Evolutionary conservation across 192 early-diverging fungal species (phyloP), one percentile per base, ranked within the genome.

Genomic region (Rhizophagus clarus): DNA sequence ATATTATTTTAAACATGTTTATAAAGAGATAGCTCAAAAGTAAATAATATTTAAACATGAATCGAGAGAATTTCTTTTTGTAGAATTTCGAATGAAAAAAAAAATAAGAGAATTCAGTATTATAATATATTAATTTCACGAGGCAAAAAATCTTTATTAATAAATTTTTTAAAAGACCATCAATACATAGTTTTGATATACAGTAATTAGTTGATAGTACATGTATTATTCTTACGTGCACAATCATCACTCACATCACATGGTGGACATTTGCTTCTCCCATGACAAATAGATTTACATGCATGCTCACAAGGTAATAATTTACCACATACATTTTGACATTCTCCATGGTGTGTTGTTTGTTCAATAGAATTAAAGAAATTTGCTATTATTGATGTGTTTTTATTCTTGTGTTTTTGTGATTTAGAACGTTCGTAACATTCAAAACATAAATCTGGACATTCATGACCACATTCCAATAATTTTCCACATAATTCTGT

Each of bases 231-330:
- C 34, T 34, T 34, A 34, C 34, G 34, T 4, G 49, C 74, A 63
- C 90, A 91, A 1, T 2, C 10, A 26, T 72, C 49, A 32, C 1
- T n/a, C n/a, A n/a, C n/a, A n/a, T n/a, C 34, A 80, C 90, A 91
- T 6, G 86, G 83, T 29, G 86, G 86, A 70, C 77, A 79, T 7
- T 32, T 37, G 2, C 68, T 42, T 9, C 17, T 34, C 5, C 3
- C 17, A 51, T 79, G 77, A 71, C 77, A 79, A 37, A 0, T 1
- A 29, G 15, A 11, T 71, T 31, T 12, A 28, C 84, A 87, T 6
- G 32, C 0, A 24, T 87, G 86, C 0, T 81, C 86, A 47, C 84
- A 87, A 26, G 81, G 79, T 76, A 85, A 28, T 15, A 31, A 29
- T 14, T 29, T 26, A 12, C 4, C 28, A 14, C 24, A 66, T 66